A percentile compares a stretch with the other conserved stretches of the same genome.
phyloP scores from a whole-genome alignment of 352 stramenopile genomes.

The Globisporangium heterothallicum region DNA sequence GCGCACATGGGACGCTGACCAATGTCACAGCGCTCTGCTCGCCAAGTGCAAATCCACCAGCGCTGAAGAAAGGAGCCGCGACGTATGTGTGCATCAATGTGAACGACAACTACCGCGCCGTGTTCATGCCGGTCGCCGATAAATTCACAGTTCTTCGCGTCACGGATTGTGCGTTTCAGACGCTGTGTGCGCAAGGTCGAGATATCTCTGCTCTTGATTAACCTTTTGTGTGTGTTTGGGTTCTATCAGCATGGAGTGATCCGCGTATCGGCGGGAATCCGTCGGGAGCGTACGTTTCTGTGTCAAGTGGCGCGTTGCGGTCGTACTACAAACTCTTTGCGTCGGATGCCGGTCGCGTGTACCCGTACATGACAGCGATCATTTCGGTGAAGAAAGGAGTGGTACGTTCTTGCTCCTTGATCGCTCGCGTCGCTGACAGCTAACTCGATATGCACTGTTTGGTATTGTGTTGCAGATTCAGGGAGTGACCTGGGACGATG shows the following conservation, averaged over 20 bases:
- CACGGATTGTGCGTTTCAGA: slow-evolving; percentile 57
- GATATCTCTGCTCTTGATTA: neutral
- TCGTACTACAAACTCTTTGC: slow-evolving; percentile 76
- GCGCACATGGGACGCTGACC: slow-evolving; percentile 24
- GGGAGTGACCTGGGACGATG: slow-evolving; percentile 78
- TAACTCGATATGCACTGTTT: no score
- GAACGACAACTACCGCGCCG: slow-evolving; percentile 63
- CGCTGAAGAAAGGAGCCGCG: slow-evolving; percentile 46
- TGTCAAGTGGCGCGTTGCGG: slow-evolving; percentile 63
- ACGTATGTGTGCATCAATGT: slow-evolving; percentile 80
- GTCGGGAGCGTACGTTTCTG: slow-evolving; percentile 46
- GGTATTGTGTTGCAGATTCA: slow-evolving; percentile 36
- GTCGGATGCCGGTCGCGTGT: slow-evolving; percentile 35
- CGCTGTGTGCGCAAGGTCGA: neutral
- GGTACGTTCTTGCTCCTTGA: slow-evolving; percentile 10
- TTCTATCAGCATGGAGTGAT: slow-evolving; percentile 61
- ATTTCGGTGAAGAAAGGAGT: slow-evolving; percentile 75
- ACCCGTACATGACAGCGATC: slow-evolving; percentile 72
- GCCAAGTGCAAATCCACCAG: slow-evolving; percentile 35
- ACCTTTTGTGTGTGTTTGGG: slow-evolving; percentile 2
- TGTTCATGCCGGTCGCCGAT: slow-evolving; percentile 72
- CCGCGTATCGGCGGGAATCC: slow-evolving; percentile 44
- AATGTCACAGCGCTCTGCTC: slow-evolving; percentile 66
- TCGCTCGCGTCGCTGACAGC: neutral
- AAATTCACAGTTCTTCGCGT: slow-evolving; percentile 75